Percentiles rank a stretch among this genome's conserved stretches.
Evolutionary conservation across 768 basidiomycete genomes (phyloP).

Genomic region (Pseudohyphozyma bogoriensis): DNA sequence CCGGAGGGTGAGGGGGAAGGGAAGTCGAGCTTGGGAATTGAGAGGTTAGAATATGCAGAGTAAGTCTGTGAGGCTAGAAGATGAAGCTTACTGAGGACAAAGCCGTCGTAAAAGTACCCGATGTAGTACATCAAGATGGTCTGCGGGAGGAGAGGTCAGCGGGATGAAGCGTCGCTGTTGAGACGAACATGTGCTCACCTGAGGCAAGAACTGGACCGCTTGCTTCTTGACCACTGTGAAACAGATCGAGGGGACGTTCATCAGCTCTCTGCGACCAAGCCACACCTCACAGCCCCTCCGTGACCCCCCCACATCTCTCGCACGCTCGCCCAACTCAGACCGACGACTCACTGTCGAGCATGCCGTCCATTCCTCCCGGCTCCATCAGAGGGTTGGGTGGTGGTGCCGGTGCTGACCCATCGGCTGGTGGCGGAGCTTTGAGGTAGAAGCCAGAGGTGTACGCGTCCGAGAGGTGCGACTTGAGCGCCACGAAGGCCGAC

Average conservation of each 20-base stretch:
- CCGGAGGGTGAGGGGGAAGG: slow-evolving; percentile 89
- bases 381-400: slow-evolving; percentile 79
- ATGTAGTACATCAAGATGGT: slow-evolving; percentile 99
- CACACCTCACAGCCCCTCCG: background rate
- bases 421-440: slow-evolving; percentile 66
- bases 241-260: too few species aligned
- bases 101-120: slow-evolving; percentile 98
- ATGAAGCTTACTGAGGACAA: slow-evolving; percentile 74
- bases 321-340: too few species aligned
- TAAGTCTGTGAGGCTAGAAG: slow-evolving; percentile 19
- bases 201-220: slow-evolving; percentile 94
- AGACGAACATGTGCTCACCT: slow-evolving; percentile 9
- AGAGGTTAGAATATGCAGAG: background rate
- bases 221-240: slow-evolving; percentile 98
- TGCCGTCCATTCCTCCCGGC: slow-evolving; percentile 75
- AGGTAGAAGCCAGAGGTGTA: slow-evolving; percentile 58
- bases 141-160: slow-evolving; percentile 46
- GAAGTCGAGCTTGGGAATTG: slow-evolving; percentile 64
- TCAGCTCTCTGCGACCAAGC: slow-evolving; percentile 50
- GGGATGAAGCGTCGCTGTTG: too few species aligned
- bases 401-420: slow-evolving; percentile 40
- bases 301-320: too few species aligned
- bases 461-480: slow-evolving; percentile 32
- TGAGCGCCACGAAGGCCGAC: slow-evolving; percentile 36
- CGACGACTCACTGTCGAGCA: too few species aligned